These are phyloP conservation scores for Dipteronia sinensis DNA, from an alignment of 345 rosid species.

Conservation along the genomic window DNA sequence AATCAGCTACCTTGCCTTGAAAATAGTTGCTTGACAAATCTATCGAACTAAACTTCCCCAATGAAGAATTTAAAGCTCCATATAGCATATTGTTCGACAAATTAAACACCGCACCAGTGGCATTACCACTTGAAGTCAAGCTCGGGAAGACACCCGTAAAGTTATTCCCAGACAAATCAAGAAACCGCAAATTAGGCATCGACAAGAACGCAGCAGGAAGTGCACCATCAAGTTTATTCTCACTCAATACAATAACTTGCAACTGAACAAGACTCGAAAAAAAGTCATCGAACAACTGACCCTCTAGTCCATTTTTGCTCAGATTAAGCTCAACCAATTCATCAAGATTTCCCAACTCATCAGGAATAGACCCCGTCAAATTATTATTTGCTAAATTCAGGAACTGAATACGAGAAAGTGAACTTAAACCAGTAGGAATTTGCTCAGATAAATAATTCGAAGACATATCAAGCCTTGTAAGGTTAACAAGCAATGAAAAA, in stretches of 20 bases:
- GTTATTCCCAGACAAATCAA: constrained; percentile 64
- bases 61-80: constrained; percentile 51
- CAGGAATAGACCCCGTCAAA: constrained; percentile 50
- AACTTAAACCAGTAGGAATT: constrained; percentile 48
- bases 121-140: constrained; percentile 30
- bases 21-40: constrained; percentile 85
- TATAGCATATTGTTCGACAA: constrained; percentile 72
- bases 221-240: constrained; percentile 52
- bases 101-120: constrained; percentile 46
- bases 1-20: constrained; percentile 57
- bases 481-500: constrained; percentile 39
- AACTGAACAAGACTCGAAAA: constrained; percentile 42
- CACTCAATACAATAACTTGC: constrained; percentile 43
- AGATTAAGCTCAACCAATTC: constrained; percentile 60
- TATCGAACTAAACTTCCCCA: constrained; percentile 41
- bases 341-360: constrained; percentile 47
- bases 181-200: constrained; percentile 48
- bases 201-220: constrained; percentile 48
- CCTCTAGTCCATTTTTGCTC: constrained; percentile 48
- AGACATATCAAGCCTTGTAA: constrained; percentile 48
- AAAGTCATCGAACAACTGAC: constrained; percentile 36
- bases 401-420: constrained; percentile 32
- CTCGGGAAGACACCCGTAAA: constrained; percentile 53
- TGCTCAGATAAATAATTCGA: constrained; percentile 52
- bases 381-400: constrained; percentile 57